These are phyloP conservation scores for Boechera divaricarpa DNA, from an alignment of 345 rosid genomes.

Conservation along the genomic window DNA sequence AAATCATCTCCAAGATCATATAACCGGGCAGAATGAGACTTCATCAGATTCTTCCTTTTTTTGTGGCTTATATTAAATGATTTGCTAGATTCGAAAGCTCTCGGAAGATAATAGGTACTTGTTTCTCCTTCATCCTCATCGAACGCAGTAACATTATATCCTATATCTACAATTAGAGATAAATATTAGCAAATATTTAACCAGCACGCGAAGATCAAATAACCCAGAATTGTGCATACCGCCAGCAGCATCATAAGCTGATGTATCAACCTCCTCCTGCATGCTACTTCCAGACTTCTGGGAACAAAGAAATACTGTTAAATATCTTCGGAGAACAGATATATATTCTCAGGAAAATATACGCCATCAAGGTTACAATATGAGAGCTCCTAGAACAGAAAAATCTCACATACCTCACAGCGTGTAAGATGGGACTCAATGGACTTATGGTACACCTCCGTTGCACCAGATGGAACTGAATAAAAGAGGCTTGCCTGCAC, in stretches of 20 bases:
- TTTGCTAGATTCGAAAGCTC: constrained; percentile 64
- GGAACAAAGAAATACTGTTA: constrained; percentile 24
- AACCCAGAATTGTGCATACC: constrained; percentile 56
- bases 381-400: constrained; percentile 29
- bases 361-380: constrained; percentile 21
- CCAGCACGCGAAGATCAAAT: constrained; percentile 32
- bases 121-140: constrained; percentile 95
- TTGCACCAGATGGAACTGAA: constrained; percentile 85
- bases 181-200: constrained; percentile 32
- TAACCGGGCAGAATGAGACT: constrained; percentile 58
- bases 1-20: constrained; percentile 69
- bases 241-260: constrained; percentile 66
- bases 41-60: constrained; percentile 63
- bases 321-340: constrained; percentile 18
- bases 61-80: constrained; percentile 63
- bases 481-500: constrained; percentile 95
- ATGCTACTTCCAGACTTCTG: constrained; percentile 77
- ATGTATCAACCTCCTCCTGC: constrained; percentile 91
- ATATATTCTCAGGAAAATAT: constrained; percentile 27
- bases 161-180: constrained; percentile 60
- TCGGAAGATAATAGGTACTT: constrained; percentile 68
- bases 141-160: constrained; percentile 58
- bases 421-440: constrained; percentile 73
- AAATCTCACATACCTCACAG: constrained; percentile 43
- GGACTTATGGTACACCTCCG: constrained; percentile 74